Conservation (phyloP, 345 rosid species). For the Citrus reticulata region DNA sequence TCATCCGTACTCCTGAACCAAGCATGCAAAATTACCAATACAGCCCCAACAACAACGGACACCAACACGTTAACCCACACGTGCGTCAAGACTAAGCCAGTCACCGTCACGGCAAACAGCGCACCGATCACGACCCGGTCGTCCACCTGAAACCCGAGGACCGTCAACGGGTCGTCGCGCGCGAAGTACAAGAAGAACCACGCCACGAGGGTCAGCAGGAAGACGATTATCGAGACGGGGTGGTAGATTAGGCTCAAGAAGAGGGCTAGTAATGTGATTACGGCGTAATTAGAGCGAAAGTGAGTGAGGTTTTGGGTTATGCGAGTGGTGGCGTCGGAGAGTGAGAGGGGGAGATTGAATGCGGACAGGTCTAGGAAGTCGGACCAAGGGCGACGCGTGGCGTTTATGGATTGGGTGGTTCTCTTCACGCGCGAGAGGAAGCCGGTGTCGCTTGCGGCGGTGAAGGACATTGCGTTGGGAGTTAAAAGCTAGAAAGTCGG, state of each 20-base stretch:
- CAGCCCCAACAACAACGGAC: slow-evolving; percentile 28
- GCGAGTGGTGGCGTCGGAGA: slow-evolving; percentile 53
- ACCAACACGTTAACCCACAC: slow-evolving; percentile 49
- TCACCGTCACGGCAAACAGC: slow-evolving; percentile 38
- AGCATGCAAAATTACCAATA: slow-evolving; percentile 49
- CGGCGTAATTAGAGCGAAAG: slow-evolving; percentile 51
- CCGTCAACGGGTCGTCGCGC: slow-evolving; percentile 49
- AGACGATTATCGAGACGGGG: slow-evolving; percentile 52
- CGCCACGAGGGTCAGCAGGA: slow-evolving; percentile 39
- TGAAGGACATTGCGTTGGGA: neutral
- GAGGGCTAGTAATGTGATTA: slow-evolving; percentile 37
- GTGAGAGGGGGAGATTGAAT: slow-evolving; percentile 43
- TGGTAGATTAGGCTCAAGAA: slow-evolving; percentile 46
- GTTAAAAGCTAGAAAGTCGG: too few relatives aligned
- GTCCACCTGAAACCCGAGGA: slow-evolving; percentile 37
- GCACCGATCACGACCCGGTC: slow-evolving; percentile 36
- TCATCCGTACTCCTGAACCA: slow-evolving; percentile 59
- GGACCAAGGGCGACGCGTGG: slow-evolving; percentile 51
- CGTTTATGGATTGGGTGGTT: slow-evolving; percentile 37
- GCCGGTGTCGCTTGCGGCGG: neutral
- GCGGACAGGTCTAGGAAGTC: slow-evolving; percentile 48
- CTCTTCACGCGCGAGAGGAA: slow-evolving; percentile 44
- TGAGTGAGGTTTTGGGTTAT: slow-evolving; percentile 60
- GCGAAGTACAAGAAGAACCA: slow-evolving; percentile 72
- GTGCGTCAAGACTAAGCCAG: slow-evolving; percentile 35